Evolutionary conservation across 2,329 filamentous ascomycete genomes (phyloP).

Genomic region (Fusarium albosuccineum): DNA sequence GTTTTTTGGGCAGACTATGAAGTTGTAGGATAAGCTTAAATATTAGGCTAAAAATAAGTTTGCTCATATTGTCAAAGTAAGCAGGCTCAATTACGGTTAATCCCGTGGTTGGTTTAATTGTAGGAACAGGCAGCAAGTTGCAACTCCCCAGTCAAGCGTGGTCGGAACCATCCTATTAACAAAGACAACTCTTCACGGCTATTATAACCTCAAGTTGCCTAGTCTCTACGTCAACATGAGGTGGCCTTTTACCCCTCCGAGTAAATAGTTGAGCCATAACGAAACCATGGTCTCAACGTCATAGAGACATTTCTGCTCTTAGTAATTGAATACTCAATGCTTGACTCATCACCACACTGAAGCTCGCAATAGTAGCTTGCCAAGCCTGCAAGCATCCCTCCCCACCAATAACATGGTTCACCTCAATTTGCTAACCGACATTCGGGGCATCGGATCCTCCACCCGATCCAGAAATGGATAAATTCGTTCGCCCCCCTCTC

Average conservation of each 20-base stretch:
- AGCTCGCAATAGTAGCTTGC: constrained; percentile 6
- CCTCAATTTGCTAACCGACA: constrained; percentile 28
- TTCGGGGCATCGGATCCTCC: neutral
- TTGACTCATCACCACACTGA: constrained; percentile 14
- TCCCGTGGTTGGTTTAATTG: neutral
- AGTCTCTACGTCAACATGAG: constrained; percentile 1
- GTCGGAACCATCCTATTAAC: neutral
- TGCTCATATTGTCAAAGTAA: neutral
- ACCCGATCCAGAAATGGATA: constrained; percentile 3
- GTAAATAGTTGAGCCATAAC: too few species aligned
- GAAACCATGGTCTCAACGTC: neutral
- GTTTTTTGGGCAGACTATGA: too few species aligned
- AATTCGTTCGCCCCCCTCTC: constrained; percentile 11
- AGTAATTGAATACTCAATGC: neutral
- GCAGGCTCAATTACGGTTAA: neutral
- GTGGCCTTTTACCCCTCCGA: neutral
- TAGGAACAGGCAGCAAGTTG: neutral
- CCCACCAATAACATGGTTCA: neutral
- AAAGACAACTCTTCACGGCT: constrained; percentile 21
- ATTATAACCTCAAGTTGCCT: constrained; percentile 7
- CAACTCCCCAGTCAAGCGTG: neutral
- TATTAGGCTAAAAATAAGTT: neutral
- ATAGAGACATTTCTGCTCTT: constrained; percentile 3
- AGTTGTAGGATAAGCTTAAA: neutral
- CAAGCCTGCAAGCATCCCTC: constrained; percentile 18